phyloP scores from a whole-genome alignment of 2,329 filamentous ascomycete species.

The Paracoccidioides lutzii region DNA sequence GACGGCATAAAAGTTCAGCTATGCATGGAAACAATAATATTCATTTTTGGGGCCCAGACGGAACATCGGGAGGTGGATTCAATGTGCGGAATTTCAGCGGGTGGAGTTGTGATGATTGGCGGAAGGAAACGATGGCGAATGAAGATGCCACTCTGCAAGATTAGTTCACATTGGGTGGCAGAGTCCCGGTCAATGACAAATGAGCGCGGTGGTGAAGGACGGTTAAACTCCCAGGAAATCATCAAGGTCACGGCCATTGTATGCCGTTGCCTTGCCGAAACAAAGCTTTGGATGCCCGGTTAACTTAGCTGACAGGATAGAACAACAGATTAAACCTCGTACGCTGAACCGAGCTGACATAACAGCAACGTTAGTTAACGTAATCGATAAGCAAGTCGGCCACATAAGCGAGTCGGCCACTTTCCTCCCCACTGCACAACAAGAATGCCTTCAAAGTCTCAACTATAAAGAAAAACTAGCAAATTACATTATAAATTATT shows the following conservation, averaged over 20 bases:
- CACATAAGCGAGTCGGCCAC: too few relatives aligned
- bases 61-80: slow-evolving; percentile 1
- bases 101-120: background rate
- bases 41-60: background rate
- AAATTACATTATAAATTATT: too few relatives aligned
- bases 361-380: too few relatives aligned
- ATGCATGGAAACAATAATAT: background rate
- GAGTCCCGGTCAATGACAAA: background rate
- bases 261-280: background rate
- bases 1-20: too few relatives aligned
- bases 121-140: background rate
- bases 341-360: too few relatives aligned
- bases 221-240: background rate
- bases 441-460: too few relatives aligned
- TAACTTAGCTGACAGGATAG: too few relatives aligned
- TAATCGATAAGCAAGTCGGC: too few relatives aligned
- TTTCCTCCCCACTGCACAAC: too few relatives aligned
- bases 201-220: background rate
- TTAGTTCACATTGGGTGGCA: background rate
- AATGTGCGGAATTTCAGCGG: background rate
- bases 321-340: too few relatives aligned
- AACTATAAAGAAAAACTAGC: too few relatives aligned
- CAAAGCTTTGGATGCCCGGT: too few relatives aligned
- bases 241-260: background rate
- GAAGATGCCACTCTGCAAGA: background rate